Evolutionary conservation across 306 rosid species (phyloP).

Genomic region (Dryas alaskensis): DNA sequence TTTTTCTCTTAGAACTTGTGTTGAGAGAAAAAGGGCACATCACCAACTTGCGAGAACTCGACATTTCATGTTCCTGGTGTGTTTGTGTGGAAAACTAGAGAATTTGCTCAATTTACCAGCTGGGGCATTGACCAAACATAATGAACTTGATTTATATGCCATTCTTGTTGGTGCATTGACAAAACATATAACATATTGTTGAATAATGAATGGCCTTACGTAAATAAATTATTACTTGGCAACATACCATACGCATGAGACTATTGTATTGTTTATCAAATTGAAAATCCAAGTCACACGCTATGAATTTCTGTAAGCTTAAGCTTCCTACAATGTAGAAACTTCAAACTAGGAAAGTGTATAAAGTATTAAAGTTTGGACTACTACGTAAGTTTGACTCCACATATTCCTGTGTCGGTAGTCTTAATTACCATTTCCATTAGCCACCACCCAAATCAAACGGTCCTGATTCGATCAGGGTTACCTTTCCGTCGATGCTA

Average conservation of each 20-base stretch:
- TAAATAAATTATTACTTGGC: background rate
- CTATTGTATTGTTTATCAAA: background rate
- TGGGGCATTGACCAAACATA: too few species aligned
- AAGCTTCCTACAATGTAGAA: background rate
- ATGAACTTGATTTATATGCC: too few species aligned
- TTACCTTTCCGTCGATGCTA: background rate
- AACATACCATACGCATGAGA: background rate
- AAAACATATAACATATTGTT: background rate
- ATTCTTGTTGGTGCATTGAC: background rate
- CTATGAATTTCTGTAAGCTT: background rate
- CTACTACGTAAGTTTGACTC: background rate
- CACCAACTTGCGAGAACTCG: too few species aligned
- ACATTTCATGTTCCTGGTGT: too few species aligned
- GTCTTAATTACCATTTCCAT: background rate
- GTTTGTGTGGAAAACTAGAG: too few species aligned
- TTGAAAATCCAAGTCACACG: background rate
- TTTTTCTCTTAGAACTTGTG: too few species aligned
- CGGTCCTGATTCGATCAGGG: slow-evolving; percentile 5
- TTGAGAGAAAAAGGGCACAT: too few species aligned
- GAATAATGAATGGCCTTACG: background rate
- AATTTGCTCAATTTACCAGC: too few species aligned
- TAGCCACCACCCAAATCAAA: background rate
- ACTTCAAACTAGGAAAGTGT: background rate
- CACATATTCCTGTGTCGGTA: slow-evolving; percentile 15
- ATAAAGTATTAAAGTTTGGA: background rate